Evolutionary conservation across 129 eudicot species (phyloP), one percentile per base, ranked within the genome.

Genomic region (Chrysanthemum lavandulifolium): DNA sequence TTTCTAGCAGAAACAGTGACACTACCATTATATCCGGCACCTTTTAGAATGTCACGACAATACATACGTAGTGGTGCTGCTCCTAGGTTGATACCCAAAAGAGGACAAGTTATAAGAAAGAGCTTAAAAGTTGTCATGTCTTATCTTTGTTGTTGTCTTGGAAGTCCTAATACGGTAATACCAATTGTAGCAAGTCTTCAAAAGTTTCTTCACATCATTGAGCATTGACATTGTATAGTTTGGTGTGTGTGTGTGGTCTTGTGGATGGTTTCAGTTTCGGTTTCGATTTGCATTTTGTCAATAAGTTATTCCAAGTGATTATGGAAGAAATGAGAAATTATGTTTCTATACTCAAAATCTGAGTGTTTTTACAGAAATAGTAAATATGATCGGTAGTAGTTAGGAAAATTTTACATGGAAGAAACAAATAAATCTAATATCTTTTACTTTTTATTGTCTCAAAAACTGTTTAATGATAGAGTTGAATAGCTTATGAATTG

Each of bases 11-110:
- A 31, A 60, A 19, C 58, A 47, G 40, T 33, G 7, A 65, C 51
- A 65, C 47, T 40, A 40, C 0, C 10, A 1, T 40, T 8, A 40
- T 49, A 36, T 4, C 43, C 6, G 36, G 52, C 65, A 53, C 36
- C 43, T 45, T 51, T 16, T 40, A 68, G 23, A 60, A 76, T 76
- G 74, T 48, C 61, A 1, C 52, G 62, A 45, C 67, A 23, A 27
- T 12, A 16, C 10, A 5, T 60, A 47, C 48, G 67, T 5, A 49
- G 60, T 56, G 74, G 68, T 67, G 51, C 49, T 43, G 48, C 60
- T 43, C 76, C 66, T 51, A 76, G 81, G 49, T 53, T 77, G 72
- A 70, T 78, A 78, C 81, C 76, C 15, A 3, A 78, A 78, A 78
- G 81, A 69, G 81, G 81, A 9, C 76, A 69, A 27, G 76, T 77